These are phyloP conservation scores for Leccinum griseonigrum DNA, from an alignment of 1,284 basidiomycete genomes.

Conservation along the genomic window DNA sequence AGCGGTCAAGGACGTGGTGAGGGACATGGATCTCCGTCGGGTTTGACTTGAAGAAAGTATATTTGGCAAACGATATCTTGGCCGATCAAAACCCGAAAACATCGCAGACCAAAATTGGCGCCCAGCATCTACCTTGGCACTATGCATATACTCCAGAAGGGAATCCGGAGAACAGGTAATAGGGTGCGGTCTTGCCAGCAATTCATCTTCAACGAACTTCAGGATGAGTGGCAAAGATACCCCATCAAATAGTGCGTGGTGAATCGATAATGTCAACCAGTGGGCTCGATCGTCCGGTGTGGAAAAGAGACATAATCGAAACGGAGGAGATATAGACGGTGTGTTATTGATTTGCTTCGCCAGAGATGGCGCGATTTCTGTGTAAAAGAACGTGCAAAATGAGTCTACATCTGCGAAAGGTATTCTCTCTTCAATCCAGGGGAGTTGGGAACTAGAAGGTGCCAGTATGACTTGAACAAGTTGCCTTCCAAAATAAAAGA, in stretches of 20 bases:
- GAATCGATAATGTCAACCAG: conserved; percentile 42
- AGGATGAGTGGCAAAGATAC: conserved; percentile 43
- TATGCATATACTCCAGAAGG: conserved; percentile 36
- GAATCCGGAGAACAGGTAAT: conserved; percentile 24
- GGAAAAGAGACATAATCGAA: conserved; percentile 36
- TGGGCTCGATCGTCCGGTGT: conserved; percentile 4
- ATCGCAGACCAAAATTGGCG: conserved; percentile 38
- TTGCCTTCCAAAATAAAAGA: conserved; percentile 42
- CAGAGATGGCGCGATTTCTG: conserved; percentile 29
- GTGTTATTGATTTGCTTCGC: conserved; percentile 38
- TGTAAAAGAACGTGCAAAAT: conserved; percentile 36
- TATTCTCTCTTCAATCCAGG: conserved; percentile 29
- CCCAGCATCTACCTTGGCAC: conserved; percentile 31
- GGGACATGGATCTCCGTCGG: conserved; percentile 22
- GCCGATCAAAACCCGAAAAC: conserved; percentile 38
- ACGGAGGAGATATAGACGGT: conserved; percentile 35
- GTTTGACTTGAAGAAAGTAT: conserved; percentile 14
- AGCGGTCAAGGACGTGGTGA: conserved; percentile 29
- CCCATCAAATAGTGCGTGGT: conserved; percentile 49
- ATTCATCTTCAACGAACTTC: conserved; percentile 38
- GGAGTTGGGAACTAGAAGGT: conserved; percentile 20
- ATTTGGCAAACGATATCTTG: conserved; percentile 19
- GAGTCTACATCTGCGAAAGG: conserved; percentile 11
- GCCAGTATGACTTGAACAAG: conserved; percentile 43
- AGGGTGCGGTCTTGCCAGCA: conserved; percentile 21